Evolutionary conservation across 106 monocot species (phyloP).

Genomic region (Dendrobium huoshanense): DNA sequence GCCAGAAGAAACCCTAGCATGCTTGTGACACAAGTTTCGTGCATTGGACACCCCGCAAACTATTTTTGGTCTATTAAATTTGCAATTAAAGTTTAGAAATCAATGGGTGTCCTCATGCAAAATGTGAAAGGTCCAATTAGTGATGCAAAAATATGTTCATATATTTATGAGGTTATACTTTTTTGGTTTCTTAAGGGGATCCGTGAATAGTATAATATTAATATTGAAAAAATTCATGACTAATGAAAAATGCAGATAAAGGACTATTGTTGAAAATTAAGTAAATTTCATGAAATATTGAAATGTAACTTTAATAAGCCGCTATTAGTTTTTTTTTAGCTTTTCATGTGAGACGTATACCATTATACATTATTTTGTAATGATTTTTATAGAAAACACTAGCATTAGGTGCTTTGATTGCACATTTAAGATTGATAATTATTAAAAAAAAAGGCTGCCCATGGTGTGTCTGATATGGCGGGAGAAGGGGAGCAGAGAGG

Average conservation of each 20-base stretch:
- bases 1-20: too few relatives aligned
- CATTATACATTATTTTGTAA: background rate
- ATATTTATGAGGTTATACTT: background rate
- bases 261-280: background rate
- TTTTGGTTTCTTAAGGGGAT: background rate
- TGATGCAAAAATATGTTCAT: too few relatives aligned
- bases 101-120: too few relatives aligned
- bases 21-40: too few relatives aligned
- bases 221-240: background rate
- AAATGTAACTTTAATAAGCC: background rate
- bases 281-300: background rate
- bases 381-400: background rate
- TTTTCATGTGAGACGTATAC: background rate
- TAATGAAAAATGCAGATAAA: background rate
- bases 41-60: too few relatives aligned
- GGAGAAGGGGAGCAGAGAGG: too few relatives aligned
- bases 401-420: background rate
- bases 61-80: too few relatives aligned
- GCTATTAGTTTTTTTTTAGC: background rate
- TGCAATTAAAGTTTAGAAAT: too few relatives aligned
- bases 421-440: background rate
- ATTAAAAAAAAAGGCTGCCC: background rate
- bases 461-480: too few relatives aligned
- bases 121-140: too few relatives aligned
- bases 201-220: background rate